These are phyloP conservation scores for Phialemonium atrogriseum DNA, from an alignment of 2,329 filamentous ascomycete genomes.

Conservation along the genomic window DNA sequence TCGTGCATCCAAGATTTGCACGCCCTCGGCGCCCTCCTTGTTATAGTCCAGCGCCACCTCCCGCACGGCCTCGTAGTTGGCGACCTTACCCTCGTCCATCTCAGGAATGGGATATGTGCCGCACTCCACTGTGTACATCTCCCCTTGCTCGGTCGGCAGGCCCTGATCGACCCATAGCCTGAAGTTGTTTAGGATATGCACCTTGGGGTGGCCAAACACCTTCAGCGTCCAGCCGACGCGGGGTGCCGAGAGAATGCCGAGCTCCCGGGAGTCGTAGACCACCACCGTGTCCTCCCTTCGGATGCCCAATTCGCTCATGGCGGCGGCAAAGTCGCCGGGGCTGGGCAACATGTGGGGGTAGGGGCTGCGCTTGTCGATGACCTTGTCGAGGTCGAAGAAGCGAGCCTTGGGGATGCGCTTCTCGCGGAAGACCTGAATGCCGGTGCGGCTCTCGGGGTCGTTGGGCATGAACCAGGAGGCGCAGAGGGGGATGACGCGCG, in stretches of 20 bases:
- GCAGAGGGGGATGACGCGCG: conserved; percentile 80
- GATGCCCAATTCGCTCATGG: conserved; percentile 86
- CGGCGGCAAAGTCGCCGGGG: conserved; percentile 69
- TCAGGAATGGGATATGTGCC: conserved; percentile 57
- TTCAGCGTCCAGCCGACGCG: conserved; percentile 89
- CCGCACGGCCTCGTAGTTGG: conserved; percentile 74
- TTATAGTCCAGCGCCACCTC: conserved; percentile 67
- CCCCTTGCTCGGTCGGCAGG: conserved; percentile 71
- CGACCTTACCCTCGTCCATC: conserved; percentile 54
- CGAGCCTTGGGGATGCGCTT: conserved; percentile 80
- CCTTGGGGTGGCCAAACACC: conserved; percentile 79
- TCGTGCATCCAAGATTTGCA: conserved; percentile 86
- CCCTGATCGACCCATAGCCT: conserved; percentile 84
- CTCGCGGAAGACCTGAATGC: conserved; percentile 71
- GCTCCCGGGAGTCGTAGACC: conserved; percentile 85
- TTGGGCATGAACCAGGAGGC: conserved; percentile 96
- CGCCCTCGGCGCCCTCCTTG: conserved; percentile 73
- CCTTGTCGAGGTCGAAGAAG: conserved; percentile 92
- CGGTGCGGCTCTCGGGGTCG: conserved; percentile 61
- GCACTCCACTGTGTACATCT: conserved; percentile 59
- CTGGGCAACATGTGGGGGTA: conserved; percentile 96
- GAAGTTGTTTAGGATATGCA: conserved; percentile 94
- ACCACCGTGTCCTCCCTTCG: conserved; percentile 81
- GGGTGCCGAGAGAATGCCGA: conserved; percentile 90
- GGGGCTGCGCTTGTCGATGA: conserved; percentile 78